Evolutionary conservation across 2,329 filamentous ascomycete genomes (phyloP).

Genomic region (Exophiala xenobiotica): DNA sequence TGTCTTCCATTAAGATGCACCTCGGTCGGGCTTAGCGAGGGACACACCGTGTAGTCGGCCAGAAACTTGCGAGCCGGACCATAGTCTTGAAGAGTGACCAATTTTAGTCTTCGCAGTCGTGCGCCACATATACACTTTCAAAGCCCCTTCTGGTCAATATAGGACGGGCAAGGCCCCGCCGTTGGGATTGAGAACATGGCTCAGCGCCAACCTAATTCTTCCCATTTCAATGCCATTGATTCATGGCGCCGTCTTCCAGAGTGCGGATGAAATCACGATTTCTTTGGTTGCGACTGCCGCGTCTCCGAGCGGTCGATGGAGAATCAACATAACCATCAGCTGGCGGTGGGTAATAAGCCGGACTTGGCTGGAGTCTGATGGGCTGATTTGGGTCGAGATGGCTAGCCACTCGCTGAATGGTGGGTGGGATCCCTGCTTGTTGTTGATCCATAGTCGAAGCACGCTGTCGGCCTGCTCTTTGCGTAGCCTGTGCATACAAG

Average conservation of each 20-base stretch:
- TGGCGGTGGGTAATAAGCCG: conserved; percentile 93
- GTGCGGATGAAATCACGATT: conserved; percentile 91
- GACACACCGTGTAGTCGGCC: too few relatives aligned
- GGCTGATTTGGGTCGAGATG: conserved; percentile 93
- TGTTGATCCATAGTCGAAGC: conserved; percentile 97
- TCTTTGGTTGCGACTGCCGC: conserved; percentile 66
- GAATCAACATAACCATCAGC: conserved; percentile 75
- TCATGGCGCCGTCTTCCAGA: conserved; percentile 85
- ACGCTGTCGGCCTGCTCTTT: conserved; percentile 77
- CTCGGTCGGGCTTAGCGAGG: too few relatives aligned
- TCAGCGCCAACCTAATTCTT: neutral
- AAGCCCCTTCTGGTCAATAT: too few relatives aligned
- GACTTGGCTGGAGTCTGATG: conserved; percentile 90
- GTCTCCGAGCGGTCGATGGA: conserved; percentile 64
- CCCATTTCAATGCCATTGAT: conserved; percentile 67
- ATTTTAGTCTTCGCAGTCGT: too few relatives aligned
- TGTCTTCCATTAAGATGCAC: too few relatives aligned
- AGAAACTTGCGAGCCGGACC: too few relatives aligned
- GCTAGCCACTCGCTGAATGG: conserved; percentile 91
- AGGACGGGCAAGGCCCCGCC: too few relatives aligned
- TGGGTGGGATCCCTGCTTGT: conserved; percentile 84
- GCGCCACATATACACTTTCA: too few relatives aligned
- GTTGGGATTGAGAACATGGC: too few relatives aligned
- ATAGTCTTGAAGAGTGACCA: neutral
- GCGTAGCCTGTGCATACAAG: conserved; percentile 70